phyloP scores from a whole-genome alignment of 179 eudicot genomes.

The Beta macrorhiza region DNA sequence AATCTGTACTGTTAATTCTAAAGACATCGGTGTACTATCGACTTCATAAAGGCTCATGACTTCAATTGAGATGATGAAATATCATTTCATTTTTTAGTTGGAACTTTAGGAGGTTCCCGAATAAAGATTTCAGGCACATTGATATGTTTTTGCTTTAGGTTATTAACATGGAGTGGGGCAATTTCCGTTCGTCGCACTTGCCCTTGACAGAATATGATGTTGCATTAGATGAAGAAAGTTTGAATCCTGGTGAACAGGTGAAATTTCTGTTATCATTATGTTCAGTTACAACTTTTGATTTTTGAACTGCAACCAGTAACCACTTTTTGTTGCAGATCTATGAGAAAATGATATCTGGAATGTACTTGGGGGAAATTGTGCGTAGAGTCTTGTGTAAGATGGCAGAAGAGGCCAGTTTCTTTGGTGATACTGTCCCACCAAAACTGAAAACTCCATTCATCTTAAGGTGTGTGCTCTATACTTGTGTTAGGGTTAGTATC shows the following conservation, averaged over 20 bases:
- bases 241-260: slow-evolving; percentile 95
- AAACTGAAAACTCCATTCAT: slow-evolving; percentile 63
- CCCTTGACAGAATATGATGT: slow-evolving; percentile 78
- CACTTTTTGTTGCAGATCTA: slow-evolving; percentile 48
- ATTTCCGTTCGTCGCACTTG: slow-evolving; percentile 81
- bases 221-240: slow-evolving; percentile 71
- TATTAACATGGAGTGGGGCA: slow-evolving; percentile 98
- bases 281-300: not conserved
- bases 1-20: not conserved
- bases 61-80: too few species aligned
- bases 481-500: not conserved
- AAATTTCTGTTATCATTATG: slow-evolving; percentile 7
- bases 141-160: slow-evolving; percentile 45
- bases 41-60: not conserved
- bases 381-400: slow-evolving; percentile 71
- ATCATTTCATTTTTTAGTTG: too few species aligned
- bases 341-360: slow-evolving; percentile 88
- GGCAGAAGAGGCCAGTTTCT: slow-evolving; percentile 82
- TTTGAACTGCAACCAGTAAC: not conserved
- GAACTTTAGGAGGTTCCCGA: too few species aligned
- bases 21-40: not conserved
- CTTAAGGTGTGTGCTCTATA: slow-evolving; percentile 46
- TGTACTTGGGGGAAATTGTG: slow-evolving; percentile 91
- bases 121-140: not conserved
- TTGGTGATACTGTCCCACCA: slow-evolving; percentile 74